Conservation (phyloP, 2,329 filamentous ascomycete species). For the Purpureocillium takamizusanense region DNA sequence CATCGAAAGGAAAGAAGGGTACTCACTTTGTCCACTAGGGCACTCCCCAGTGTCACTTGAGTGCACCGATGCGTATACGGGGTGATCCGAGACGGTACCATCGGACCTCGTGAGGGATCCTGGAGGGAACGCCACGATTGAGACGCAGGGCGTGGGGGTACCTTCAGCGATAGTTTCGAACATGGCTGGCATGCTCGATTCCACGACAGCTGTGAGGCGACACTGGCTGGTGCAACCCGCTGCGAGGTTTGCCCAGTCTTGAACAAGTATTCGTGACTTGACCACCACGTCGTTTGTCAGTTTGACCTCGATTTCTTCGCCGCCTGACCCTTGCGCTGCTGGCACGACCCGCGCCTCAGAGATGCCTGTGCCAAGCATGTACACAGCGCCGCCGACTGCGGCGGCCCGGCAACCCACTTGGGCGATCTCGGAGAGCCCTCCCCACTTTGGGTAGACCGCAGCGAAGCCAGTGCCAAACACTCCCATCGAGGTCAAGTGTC, state of each 20-base stretch:
- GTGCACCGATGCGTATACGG: slow-evolving; percentile 60
- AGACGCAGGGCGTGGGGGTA: slow-evolving; percentile 64
- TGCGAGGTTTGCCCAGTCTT: slow-evolving; percentile 24
- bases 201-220: slow-evolving; percentile 60
- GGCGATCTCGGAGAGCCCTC: slow-evolving; percentile 76
- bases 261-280: slow-evolving; percentile 44
- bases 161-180: slow-evolving; percentile 69
- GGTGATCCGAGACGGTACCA: slow-evolving; percentile 27
- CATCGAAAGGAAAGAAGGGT: slow-evolving; percentile 8
- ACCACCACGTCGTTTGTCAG: slow-evolving; percentile 51
- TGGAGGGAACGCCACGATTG: slow-evolving; percentile 57
- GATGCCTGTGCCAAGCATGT: slow-evolving; percentile 71
- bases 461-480: slow-evolving; percentile 83
- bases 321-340: slow-evolving; percentile 10
- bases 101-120: slow-evolving; percentile 29
- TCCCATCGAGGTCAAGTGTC: slow-evolving; percentile 79
- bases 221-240: slow-evolving; percentile 31
- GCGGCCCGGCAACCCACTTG: slow-evolving; percentile 87
- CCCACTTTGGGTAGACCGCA: slow-evolving; percentile 87
- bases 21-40: slow-evolving; percentile 83
- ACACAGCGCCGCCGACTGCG: slow-evolving; percentile 84
- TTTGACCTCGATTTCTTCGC: slow-evolving; percentile 30
- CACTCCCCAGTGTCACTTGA: slow-evolving; percentile 92
- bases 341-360: slow-evolving; percentile 17
- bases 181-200: slow-evolving; percentile 52